A percentile compares a stretch with the other conserved stretches of the same genome.
Evolutionary conservation across 2,329 filamentous ascomycete species (phyloP).

Genomic region (Rhynchosporium secalis): DNA sequence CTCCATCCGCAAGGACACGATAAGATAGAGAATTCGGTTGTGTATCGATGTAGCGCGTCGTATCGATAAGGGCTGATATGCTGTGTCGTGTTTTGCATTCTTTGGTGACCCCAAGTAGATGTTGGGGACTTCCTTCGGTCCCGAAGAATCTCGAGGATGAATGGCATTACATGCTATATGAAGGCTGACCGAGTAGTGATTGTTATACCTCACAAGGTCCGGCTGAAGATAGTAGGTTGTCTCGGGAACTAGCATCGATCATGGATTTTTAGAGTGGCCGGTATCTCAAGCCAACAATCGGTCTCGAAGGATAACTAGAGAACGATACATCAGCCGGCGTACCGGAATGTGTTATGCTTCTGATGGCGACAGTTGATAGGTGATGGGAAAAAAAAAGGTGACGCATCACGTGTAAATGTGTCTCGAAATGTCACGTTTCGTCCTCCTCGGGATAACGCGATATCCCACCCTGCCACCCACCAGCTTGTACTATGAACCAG

Average conservation of each 20-base stretch:
- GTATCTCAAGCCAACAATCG: too few species aligned
- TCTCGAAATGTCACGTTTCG: background rate
- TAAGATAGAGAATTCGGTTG: background rate
- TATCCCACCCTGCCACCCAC: background rate
- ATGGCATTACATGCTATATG: constrained; percentile 4
- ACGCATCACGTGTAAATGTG: background rate
- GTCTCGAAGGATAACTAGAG: background rate
- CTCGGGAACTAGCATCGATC: too few species aligned
- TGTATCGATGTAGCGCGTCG: background rate
- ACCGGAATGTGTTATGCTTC: background rate
- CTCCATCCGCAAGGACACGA: constrained; percentile 3
- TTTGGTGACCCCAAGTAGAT: background rate
- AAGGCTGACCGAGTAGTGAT: background rate
- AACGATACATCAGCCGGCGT: background rate
- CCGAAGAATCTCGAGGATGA: background rate
- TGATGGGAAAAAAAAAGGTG: background rate
- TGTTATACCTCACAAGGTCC: background rate
- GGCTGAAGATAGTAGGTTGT: background rate
- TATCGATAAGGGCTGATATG: background rate
- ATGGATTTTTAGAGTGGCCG: too few species aligned
- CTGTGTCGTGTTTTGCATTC: background rate
- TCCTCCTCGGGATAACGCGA: background rate
- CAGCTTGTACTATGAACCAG: background rate
- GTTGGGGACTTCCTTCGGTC: background rate
- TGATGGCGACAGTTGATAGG: background rate